phyloP scores from a whole-genome alignment of 2,329 filamentous ascomycete genomes.

The Chaetomiaceae sp. region DNA sequence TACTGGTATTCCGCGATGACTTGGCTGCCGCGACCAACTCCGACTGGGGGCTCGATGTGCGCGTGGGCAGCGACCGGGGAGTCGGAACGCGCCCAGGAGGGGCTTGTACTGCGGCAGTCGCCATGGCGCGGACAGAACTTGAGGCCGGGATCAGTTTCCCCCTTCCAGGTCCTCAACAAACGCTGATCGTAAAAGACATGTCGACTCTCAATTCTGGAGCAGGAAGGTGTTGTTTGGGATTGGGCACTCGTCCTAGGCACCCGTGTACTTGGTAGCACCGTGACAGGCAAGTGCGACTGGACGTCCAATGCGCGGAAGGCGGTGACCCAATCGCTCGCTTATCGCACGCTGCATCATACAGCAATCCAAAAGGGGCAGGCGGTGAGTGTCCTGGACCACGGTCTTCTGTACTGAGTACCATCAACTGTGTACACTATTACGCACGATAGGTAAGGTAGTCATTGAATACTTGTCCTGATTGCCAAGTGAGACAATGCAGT shows the following conservation, averaged over 20 bases:
- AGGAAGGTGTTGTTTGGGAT: no score
- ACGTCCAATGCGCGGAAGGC: conserved; percentile 1
- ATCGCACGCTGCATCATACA: conserved; percentile 2
- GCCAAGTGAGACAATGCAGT: no score
- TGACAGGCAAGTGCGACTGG: not conserved
- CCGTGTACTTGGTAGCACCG: no score
- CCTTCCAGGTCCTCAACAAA: no score
- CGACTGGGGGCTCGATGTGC: conserved; percentile 24
- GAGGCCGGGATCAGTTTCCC: not conserved
- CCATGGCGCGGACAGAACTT: conserved; percentile 15
- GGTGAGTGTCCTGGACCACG: no score
- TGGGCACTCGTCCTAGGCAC: no score
- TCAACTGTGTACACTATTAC: no score
- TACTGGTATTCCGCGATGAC: not conserved
- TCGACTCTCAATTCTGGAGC: no score
- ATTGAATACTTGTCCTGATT: no score
- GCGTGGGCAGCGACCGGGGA: conserved; percentile 16
- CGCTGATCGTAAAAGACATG: no score
- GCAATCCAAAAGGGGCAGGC: conserved; percentile 14
- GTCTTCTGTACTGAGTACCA: no score
- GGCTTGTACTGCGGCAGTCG: conserved; percentile 17
- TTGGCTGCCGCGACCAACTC: conserved; percentile 20
- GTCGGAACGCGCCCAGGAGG: conserved; percentile 17
- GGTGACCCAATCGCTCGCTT: conserved; percentile 12
- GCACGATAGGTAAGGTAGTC: no score